Percentiles rank a stretch among this genome's conserved stretches.
These are phyloP conservation scores for Russula griseocarnosa DNA, from an alignment of 768 basidiomycete species.

Conservation along the genomic window DNA sequence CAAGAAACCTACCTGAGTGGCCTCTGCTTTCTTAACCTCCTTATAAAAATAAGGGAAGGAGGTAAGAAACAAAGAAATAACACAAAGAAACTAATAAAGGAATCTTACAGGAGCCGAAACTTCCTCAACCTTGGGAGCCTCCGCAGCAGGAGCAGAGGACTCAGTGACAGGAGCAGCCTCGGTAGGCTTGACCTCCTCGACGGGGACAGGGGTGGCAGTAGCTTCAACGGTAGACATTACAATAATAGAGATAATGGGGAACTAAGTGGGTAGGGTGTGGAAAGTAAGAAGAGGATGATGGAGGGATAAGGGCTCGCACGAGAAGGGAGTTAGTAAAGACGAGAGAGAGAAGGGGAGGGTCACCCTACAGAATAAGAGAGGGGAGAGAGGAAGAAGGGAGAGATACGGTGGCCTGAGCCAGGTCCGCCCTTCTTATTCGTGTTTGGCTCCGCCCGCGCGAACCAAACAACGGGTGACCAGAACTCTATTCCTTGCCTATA, in stretches of 20 bases:
- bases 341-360: constrained; percentile 53
- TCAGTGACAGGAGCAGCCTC: constrained; percentile 39
- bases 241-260: constrained; percentile 29
- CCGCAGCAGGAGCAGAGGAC: constrained; percentile 35
- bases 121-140: constrained; percentile 44
- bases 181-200: constrained; percentile 52
- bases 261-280: not conserved
- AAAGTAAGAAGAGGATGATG: not conserved
- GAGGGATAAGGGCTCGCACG: not conserved
- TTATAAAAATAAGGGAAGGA: constrained; percentile 14
- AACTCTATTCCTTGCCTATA: constrained; percentile 31
- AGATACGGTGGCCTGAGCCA: constrained; percentile 17
- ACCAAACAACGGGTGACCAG: constrained; percentile 38
- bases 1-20: constrained; percentile 37
- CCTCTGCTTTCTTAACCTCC: constrained; percentile 44
- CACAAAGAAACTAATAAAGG: constrained; percentile 20
- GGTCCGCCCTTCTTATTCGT: constrained; percentile 39
- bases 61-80: constrained; percentile 14
- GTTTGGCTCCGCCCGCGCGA: constrained; percentile 32
- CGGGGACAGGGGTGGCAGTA: constrained; percentile 44
- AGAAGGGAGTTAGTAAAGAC: constrained; percentile 46
- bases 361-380: constrained; percentile 32
- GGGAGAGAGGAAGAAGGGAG: constrained; percentile 35
- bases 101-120: constrained; percentile 35
- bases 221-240: constrained; percentile 82